phyloP scores from a whole-genome alignment of 148 eudicot genomes.

The Rhododendron molle region DNA sequence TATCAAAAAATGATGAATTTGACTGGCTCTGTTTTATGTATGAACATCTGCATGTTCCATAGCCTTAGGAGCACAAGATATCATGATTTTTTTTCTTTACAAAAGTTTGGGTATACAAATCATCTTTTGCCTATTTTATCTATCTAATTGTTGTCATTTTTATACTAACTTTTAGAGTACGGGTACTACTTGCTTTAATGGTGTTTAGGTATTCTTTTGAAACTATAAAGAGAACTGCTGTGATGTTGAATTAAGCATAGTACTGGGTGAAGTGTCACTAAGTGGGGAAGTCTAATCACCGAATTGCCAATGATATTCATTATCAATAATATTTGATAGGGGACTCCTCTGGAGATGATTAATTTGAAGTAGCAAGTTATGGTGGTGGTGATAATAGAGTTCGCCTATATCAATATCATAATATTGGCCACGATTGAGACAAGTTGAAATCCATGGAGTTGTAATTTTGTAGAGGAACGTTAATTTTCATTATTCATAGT shows the following conservation, averaged over 20 bases:
- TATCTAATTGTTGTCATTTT: neutral
- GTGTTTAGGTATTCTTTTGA: neutral
- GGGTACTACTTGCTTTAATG: neutral
- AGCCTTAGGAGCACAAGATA: neutral
- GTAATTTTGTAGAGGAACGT: neutral
- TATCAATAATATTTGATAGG: neutral
- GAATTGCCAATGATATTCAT: neutral
- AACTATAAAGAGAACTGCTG: neutral
- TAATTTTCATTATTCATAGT: neutral
- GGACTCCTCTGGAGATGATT: neutral
- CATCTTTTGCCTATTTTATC: neutral
- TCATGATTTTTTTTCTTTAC: neutral
- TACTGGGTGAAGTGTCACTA: neutral
- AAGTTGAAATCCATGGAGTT: neutral
- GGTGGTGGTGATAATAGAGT: neutral
- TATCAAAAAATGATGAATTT: neutral
- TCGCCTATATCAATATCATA: neutral
- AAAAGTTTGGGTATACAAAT: neutral
- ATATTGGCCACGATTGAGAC: neutral
- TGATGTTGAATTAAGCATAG: neutral
- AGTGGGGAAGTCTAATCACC: neutral
- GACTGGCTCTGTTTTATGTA: neutral
- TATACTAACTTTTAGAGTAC: neutral
- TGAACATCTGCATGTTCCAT: neutral
- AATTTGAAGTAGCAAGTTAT: neutral